phyloP scores from a whole-genome alignment of 768 basidiomycete genomes.

The Xerocomellus dryophilus region DNA sequence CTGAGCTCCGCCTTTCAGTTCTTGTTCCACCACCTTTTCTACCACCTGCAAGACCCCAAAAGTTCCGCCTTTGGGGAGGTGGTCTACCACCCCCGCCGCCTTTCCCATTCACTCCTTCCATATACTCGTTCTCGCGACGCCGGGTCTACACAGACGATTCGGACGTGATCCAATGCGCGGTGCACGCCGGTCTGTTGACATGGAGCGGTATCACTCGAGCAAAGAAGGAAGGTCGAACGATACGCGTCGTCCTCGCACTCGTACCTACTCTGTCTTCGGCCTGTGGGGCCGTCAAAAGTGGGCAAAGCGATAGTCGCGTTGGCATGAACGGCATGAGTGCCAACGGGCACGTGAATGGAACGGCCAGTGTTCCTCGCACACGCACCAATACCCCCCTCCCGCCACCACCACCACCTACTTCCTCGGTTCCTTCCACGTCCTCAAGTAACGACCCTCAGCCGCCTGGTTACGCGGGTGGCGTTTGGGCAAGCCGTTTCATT shows the following conservation, averaged over 20 bases:
- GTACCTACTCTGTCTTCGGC: constrained; percentile 40
- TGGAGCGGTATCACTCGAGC: constrained; percentile 43
- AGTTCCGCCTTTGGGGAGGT: constrained; percentile 69
- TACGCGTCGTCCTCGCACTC: constrained; percentile 41
- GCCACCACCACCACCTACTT: constrained; percentile 17
- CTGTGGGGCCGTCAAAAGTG: constrained; percentile 41
- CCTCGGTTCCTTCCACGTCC: constrained; percentile 24
- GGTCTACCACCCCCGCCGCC: constrained; percentile 46
- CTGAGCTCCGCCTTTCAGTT: constrained; percentile 44
- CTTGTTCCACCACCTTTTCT: constrained; percentile 59
- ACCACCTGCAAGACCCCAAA: constrained; percentile 50
- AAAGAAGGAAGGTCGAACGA: constrained; percentile 36
- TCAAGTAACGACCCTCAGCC: constrained; percentile 25
- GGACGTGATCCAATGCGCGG: constrained; percentile 62
- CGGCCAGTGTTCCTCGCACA: constrained; percentile 27
- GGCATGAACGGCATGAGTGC: constrained; percentile 7
- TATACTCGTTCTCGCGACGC: constrained; percentile 36
- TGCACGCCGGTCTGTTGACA: constrained; percentile 57
- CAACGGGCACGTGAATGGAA: constrained; percentile 34
- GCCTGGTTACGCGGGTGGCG: constrained; percentile 28
- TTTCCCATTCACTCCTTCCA: constrained; percentile 27
- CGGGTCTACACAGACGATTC: constrained; percentile 78
- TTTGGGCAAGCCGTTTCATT: constrained; percentile 39
- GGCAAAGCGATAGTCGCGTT: constrained; percentile 19
- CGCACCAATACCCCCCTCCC: constrained; percentile 30